Base-by-base conservation (phyloP, 352 stramenopile genomes). In the Saprolegnia parasitica region DNA sequence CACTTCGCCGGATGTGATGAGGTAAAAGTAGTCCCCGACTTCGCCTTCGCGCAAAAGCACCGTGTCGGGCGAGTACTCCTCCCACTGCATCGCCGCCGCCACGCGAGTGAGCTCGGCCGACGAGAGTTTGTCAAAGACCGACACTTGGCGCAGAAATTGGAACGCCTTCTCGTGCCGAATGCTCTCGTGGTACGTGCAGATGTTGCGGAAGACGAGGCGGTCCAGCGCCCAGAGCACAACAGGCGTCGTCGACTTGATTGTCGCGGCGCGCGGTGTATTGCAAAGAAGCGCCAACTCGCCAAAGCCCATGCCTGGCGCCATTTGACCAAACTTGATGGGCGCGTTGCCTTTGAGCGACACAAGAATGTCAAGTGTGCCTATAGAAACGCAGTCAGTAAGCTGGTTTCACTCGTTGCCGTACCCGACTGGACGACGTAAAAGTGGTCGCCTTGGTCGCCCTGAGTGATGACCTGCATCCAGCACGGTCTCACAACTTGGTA, bases 201-300 rank as follows among this genome's bases (percentile, higher is more conserved):
- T 92, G 73, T 90, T 82, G 47, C 84, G 77, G 63, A 90, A 92
- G 0, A 78, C 81, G 61, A 88, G 88, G 20, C 84, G 82, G 50
- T 92, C 84, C 0, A 92, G 76, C 0, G 80, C 81, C 84, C 84
- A 92, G 11, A 90, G 74, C 54, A 88, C 75, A 0, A 86, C 81
- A 20, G 83, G 78, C 0, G 78, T 81, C 24, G 85, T 74, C 0
- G 86, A 77, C 0, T 81, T 81, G 54, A 97, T 97, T 72, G 95
- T 98, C 9, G 96, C 97, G 2, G 96, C 96, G 58, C 97, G 83
- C 10, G 96, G 97, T 77, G 92, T 89, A 72, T 98, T 98, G 77
- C 98, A 99, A 71, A 99, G 82, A 52, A 99, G 77, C 5, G 96
- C 96, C 0, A 99, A 75, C 73, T 99, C 97, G 32, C 97, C 97